phyloP scores from a whole-genome alignment of 2,329 filamentous ascomycete species.

The Albifimbria verrucaria region DNA sequence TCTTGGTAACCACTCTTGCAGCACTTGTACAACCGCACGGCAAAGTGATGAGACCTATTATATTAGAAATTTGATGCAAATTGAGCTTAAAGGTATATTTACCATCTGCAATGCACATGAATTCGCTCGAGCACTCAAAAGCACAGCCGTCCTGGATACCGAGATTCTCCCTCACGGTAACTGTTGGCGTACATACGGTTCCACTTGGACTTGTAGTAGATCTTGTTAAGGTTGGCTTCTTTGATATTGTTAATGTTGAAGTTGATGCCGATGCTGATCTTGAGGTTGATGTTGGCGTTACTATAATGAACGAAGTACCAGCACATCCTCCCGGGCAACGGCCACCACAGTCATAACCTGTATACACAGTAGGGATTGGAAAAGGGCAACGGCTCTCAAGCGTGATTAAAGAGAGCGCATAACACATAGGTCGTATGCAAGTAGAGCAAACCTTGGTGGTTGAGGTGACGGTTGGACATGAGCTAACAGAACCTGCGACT shows the following conservation, averaged over 20 bases:
- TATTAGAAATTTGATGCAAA: not conserved
- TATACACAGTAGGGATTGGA: not conserved
- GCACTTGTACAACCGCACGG: not conserved
- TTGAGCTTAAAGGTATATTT: not conserved
- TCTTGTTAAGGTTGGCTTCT: not conserved
- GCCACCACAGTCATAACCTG: not conserved
- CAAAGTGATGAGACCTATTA: not conserved
- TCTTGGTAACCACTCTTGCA: not conserved
- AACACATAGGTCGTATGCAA: not conserved
- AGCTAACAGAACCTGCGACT: not conserved
- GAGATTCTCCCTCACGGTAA: not conserved
- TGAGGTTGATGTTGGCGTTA: not conserved
- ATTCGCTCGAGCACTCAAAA: not conserved
- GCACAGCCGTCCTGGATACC: not conserved
- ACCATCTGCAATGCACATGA: not conserved
- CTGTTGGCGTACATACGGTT: not conserved
- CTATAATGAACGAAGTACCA: not conserved
- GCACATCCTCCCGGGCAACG: not conserved
- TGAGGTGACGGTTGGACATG: not conserved
- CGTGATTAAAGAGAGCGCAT: not conserved
- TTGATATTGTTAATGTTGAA: too few species aligned
- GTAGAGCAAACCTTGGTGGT: not conserved
- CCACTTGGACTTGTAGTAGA: too few species aligned
- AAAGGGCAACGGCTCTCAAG: not conserved
- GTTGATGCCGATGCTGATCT: not conserved